Percentiles rank a stretch among this genome's conserved stretches.
Conservation (phyloP, 192 early-diverging fungal species). For the Phlyctochytrium arcticum region DNA sequence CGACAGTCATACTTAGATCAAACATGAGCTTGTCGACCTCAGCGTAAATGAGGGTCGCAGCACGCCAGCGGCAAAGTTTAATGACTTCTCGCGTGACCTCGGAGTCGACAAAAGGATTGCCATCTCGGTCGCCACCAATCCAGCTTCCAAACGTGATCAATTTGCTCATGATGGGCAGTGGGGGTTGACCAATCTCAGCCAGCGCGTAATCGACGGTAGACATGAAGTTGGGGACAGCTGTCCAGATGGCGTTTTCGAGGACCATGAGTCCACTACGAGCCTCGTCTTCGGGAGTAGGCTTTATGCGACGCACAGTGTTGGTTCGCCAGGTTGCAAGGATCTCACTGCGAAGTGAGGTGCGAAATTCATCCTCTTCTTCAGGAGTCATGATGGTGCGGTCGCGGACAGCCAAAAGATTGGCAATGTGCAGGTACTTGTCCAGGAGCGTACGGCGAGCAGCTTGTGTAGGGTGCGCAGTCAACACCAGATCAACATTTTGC, state of each 20-base stretch:
- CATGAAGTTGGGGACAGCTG: conserved; percentile 26
- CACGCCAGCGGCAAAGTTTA: conserved; percentile 33
- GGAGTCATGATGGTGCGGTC: conserved; percentile 32
- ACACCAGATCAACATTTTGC: conserved; percentile 25
- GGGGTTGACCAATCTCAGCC: conserved; percentile 15
- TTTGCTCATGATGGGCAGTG: conserved; percentile 15
- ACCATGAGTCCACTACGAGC: conserved; percentile 31
- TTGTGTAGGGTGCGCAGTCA: conserved; percentile 35
- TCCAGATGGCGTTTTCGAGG: conserved; percentile 27
- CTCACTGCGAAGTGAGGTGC: conserved; percentile 7
- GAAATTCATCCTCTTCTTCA: conserved; percentile 15
- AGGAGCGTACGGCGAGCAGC: conserved; percentile 28
- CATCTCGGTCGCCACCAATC: conserved; percentile 37
- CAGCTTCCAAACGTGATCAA: conserved; percentile 30
- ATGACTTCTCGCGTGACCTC: conserved; percentile 34
- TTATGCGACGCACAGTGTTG: conserved; percentile 33
- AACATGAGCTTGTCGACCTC: conserved; percentile 33
- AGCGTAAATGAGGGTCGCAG: conserved; percentile 26
- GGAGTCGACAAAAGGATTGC: conserved; percentile 32
- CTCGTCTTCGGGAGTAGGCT: conserved; percentile 34
- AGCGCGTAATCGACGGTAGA: conserved; percentile 23
- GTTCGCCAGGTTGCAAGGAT: conserved; percentile 29
- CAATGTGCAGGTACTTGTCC: conserved; percentile 31
- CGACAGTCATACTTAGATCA: conserved; percentile 24
- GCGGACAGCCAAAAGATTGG: conserved; percentile 12